Base-by-base conservation (phyloP, 441 rosid species). In the Brassica balearica region DNA sequence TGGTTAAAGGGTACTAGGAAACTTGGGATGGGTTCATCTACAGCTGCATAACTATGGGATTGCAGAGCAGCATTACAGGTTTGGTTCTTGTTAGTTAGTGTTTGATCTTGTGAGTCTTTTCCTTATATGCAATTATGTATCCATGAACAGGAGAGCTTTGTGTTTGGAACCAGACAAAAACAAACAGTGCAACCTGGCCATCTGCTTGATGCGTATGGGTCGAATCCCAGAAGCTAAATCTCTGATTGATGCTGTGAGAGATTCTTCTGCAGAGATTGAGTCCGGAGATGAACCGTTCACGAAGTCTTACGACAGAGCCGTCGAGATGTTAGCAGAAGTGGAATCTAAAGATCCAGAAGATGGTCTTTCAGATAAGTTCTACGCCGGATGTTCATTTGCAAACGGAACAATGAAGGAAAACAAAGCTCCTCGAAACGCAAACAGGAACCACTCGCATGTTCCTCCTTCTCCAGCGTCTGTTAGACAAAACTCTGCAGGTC, bases 21-120 rank as follows among this genome's bases (percentile, higher is more conserved):
- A 95, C 82, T 77, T 94, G 82, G 98, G 97, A 7, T 95, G 97
- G 98, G 97, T 95, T 76, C 89, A 89, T 73, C 73, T 94, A 82
- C 95, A 88, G 90, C 78, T 87, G 25, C 89, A 86, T 75, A 87
- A 95, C 80, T 92, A 86, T 48, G 91, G 94, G 75, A 86, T 85
- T 14, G 96, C 97, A 11, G 95, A 92, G 68, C 87, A 89, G 17
- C 74, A 87, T 79, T 92, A 94, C 88, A 86, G 92, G 98, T 88
- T 79, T 60, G 68, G 51, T 71, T 69, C 46, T 72, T 59, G 48
- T 63, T 55, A 51, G 8, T 6, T 5, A 1, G 20, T 14, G 8
- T 14, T n/a, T 43, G 19, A 17, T 17, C 19, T 38, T 68, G 19
- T 4, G 66, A 67, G 11, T 61, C 62, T 73, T 51, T 6, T 34